Conservation (phyloP, 2,329 filamentous ascomycete genomes). For the Calonectria honghensis region DNA sequence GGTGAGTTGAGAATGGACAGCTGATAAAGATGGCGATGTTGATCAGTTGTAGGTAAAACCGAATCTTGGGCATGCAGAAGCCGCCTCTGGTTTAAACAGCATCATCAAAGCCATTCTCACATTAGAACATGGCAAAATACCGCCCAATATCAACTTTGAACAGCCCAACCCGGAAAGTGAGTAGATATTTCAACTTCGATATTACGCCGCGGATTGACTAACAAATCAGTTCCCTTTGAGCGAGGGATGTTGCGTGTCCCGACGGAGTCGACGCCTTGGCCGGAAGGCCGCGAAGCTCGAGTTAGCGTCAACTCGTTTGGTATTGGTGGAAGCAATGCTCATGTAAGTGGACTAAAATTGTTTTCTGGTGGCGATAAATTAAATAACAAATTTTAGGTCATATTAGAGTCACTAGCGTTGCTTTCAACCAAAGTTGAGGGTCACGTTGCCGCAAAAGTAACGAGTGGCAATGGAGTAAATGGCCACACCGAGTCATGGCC, state of each 20-base stretch:
- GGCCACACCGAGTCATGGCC: neutral
- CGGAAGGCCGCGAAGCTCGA: slow-evolving; percentile 49
- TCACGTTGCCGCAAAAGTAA: slow-evolving; percentile 22
- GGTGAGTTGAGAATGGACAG: neutral
- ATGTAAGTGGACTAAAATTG: slow-evolving; percentile 42
- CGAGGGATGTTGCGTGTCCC: slow-evolving; percentile 52
- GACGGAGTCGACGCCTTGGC: slow-evolving; percentile 50
- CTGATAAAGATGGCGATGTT: neutral
- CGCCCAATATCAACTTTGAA: slow-evolving; percentile 57
- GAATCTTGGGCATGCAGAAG: slow-evolving; percentile 62
- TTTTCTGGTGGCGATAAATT: neutral
- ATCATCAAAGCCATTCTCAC: slow-evolving; percentile 59
- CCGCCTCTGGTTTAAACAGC: slow-evolving; percentile 52
- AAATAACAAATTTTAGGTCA: neutral
- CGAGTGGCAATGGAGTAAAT: neutral
- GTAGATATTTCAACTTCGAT: neutral
- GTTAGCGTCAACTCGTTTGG: slow-evolving; percentile 62
- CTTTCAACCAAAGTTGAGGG: neutral
- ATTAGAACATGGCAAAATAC: slow-evolving; percentile 56
- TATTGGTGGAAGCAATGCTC: slow-evolving; percentile 61
- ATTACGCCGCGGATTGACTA: neutral
- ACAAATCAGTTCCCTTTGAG: slow-evolving; percentile 46
- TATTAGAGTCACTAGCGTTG: neutral
- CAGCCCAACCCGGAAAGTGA: slow-evolving; percentile 48
- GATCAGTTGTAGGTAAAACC: slow-evolving; percentile 55